These are phyloP conservation scores for Cicer chorassanicum DNA, from an alignment of 306 rosid genomes.

Conservation along the genomic window DNA sequence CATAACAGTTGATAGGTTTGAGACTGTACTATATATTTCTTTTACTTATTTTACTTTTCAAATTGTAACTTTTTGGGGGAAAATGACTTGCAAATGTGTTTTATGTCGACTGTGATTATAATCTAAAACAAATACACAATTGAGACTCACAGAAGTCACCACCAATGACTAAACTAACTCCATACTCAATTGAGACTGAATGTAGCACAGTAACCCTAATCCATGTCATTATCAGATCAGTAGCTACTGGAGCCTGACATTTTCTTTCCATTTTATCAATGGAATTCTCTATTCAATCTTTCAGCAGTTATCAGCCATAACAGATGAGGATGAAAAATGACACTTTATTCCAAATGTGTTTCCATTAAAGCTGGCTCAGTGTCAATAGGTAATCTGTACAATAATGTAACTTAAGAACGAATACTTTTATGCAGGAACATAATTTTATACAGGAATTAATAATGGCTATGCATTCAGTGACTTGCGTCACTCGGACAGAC, in stretches of 20 bases:
- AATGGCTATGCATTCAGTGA: conserved; percentile 40
- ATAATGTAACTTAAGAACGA: conserved; percentile 34
- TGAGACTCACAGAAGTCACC: too few relatives aligned
- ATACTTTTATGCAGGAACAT: conserved; percentile 31
- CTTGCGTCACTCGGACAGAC: conserved; percentile 41
- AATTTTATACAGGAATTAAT: conserved; percentile 44
- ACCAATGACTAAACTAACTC: too few relatives aligned
- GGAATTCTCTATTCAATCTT: background rate
- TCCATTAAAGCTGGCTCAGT: conserved; percentile 34
- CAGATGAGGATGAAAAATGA: background rate
- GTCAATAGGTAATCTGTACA: conserved; percentile 53
- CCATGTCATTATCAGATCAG: background rate
- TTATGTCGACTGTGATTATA: too few relatives aligned
- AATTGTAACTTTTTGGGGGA: too few relatives aligned
- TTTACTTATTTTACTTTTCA: too few relatives aligned
- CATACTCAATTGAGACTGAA: too few relatives aligned
- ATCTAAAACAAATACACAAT: too few relatives aligned
- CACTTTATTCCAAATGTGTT: conserved; percentile 42
- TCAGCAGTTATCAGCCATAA: background rate
- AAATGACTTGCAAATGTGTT: too few relatives aligned
- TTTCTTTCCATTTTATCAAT: background rate
- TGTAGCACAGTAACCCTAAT: too few relatives aligned
- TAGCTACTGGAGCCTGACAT: background rate
- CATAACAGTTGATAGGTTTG: too few relatives aligned
- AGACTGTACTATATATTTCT: too few relatives aligned